Evolutionary conservation across 2,329 filamentous ascomycete species (phyloP).

Genomic region (Verruconis gallopava): DNA sequence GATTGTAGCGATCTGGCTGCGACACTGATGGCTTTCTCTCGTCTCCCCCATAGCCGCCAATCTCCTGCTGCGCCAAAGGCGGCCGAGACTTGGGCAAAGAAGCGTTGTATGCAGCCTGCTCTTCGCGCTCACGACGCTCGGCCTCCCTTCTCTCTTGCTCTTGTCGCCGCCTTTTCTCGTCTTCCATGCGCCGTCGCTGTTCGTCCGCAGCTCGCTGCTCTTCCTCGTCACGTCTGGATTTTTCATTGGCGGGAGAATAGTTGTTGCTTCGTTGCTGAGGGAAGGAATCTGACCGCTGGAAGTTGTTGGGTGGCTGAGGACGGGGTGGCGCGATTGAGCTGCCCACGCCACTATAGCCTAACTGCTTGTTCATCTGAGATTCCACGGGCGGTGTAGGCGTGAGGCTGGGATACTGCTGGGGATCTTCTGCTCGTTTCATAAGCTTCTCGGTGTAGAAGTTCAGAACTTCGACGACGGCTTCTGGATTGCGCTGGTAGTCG

Average conservation of each 20-base stretch:
- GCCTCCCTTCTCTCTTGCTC: constrained; percentile 28
- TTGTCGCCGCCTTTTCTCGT: constrained; percentile 24
- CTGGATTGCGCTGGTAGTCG: constrained; percentile 91
- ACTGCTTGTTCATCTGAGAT: constrained; percentile 32
- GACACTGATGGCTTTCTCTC: constrained; percentile 25
- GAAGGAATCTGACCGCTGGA: constrained; percentile 29
- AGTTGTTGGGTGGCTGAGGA: constrained; percentile 30
- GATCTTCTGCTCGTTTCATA: constrained; percentile 61
- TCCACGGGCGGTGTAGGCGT: constrained; percentile 52
- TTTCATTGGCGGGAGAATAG: constrained; percentile 15
- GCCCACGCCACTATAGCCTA: constrained; percentile 32
- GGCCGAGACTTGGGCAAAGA: constrained; percentile 70
- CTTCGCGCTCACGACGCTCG: constrained; percentile 43
- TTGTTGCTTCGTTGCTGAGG: constrained; percentile 17
- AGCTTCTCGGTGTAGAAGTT: constrained; percentile 75
- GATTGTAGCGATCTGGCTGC: constrained; percentile 64
- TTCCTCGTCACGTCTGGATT: constrained; percentile 23
- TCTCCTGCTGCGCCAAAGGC: constrained; percentile 77
- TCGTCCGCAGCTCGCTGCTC: constrained; percentile 21
- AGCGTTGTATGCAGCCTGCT: constrained; percentile 80
- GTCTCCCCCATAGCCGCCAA: constrained; percentile 52
- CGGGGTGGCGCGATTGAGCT: constrained; percentile 36
- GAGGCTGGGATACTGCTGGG: constrained; percentile 52
- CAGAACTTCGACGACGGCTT: constrained; percentile 56
- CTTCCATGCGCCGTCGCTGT: constrained; percentile 19